Conservation (phyloP, 1,284 basidiomycete species). For the Termitomyces sp. region DNA sequence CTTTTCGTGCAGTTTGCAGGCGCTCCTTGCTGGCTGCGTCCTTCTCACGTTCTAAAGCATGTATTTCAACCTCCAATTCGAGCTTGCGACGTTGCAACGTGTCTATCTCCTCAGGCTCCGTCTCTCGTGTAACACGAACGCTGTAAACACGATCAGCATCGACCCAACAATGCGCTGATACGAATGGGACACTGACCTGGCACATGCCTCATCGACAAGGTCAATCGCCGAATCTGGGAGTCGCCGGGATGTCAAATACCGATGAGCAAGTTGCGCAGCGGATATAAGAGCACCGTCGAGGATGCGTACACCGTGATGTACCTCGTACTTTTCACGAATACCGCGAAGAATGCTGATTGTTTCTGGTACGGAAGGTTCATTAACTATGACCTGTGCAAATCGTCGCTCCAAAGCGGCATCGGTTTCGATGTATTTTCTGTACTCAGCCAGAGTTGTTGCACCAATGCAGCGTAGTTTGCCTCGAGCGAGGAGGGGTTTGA, state of each 20-base stretch:
- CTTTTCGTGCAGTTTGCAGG: slow-evolving; percentile 73
- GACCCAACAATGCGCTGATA: not conserved
- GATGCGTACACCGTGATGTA: slow-evolving; percentile 89
- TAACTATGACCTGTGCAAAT: slow-evolving; percentile 92
- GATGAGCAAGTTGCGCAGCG: slow-evolving; percentile 90
- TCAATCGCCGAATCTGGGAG: slow-evolving; percentile 92
- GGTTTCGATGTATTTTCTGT: slow-evolving; percentile 94
- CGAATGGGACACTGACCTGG: slow-evolving; percentile 48
- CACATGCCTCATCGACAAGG: slow-evolving; percentile 90
- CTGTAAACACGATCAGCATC: slow-evolving; percentile 27
- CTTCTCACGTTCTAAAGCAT: slow-evolving; percentile 92
- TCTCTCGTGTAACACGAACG: slow-evolving; percentile 92
- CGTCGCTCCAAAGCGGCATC: slow-evolving; percentile 92
- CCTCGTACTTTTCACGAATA: slow-evolving; percentile 76
- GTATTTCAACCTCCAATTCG: slow-evolving; percentile 93
- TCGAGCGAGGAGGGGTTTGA: slow-evolving; percentile 87
- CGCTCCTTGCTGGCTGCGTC: slow-evolving; percentile 88
- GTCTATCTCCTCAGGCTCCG: slow-evolving; percentile 92
- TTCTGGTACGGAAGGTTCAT: slow-evolving; percentile 87
- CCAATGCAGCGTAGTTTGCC: slow-evolving; percentile 82
- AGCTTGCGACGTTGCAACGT: slow-evolving; percentile 90
- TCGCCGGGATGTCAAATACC: slow-evolving; percentile 85
- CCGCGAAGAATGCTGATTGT: slow-evolving; percentile 93
- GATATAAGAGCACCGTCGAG: slow-evolving; percentile 87
- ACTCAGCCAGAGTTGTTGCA: slow-evolving; percentile 91